Conservation (phyloP, 2,329 filamentous ascomycete genomes). For the Colletotrichum filicis region DNA sequence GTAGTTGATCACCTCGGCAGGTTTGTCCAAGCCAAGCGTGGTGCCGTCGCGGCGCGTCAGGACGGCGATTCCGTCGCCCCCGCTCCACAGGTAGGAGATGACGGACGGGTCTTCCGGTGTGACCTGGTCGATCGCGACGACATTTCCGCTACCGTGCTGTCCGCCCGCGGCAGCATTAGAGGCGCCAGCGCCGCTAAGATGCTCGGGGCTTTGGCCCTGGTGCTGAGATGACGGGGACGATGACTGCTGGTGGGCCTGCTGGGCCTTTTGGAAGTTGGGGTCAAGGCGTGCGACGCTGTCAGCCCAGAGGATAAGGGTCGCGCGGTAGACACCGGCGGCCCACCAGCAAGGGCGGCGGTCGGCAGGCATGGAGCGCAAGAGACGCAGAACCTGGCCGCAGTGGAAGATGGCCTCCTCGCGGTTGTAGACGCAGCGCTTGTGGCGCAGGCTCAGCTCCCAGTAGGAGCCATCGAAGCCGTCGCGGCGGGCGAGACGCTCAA, state of each 20-base stretch:
- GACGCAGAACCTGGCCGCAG: constrained; percentile 73
- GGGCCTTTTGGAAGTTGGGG: constrained; percentile 45
- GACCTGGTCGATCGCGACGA: constrained; percentile 52
- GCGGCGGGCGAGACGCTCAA: constrained; percentile 73
- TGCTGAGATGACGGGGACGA: constrained; percentile 34
- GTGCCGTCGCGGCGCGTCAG: constrained; percentile 48
- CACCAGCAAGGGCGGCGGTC: constrained; percentile 76
- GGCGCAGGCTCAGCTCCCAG: constrained; percentile 64
- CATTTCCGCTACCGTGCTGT: constrained; percentile 6
- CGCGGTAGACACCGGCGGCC: constrained; percentile 77
- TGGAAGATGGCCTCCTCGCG: constrained; percentile 74
- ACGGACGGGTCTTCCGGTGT: constrained; percentile 51
- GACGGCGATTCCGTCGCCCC: constrained; percentile 45
- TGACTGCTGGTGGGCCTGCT: constrained; percentile 17
- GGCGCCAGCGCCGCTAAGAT: constrained; percentile 19
- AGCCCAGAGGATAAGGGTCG: constrained; percentile 70
- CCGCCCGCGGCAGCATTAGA: constrained; percentile 4
- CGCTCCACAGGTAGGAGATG: constrained; percentile 51
- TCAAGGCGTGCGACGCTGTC: constrained; percentile 61
- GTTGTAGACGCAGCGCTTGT: constrained; percentile 72
- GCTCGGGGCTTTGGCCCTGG: constrained; percentile 20
- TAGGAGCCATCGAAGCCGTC: constrained; percentile 67
- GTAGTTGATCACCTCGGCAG: constrained; percentile 52
- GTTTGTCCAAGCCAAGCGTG: constrained; percentile 49
- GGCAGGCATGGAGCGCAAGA: constrained; percentile 69